A percentile compares a stretch with the other conserved stretches of the same genome.
Conservation (phyloP, 2,329 filamentous ascomycete species). For the Stachybotrys chlorohalonatus region DNA sequence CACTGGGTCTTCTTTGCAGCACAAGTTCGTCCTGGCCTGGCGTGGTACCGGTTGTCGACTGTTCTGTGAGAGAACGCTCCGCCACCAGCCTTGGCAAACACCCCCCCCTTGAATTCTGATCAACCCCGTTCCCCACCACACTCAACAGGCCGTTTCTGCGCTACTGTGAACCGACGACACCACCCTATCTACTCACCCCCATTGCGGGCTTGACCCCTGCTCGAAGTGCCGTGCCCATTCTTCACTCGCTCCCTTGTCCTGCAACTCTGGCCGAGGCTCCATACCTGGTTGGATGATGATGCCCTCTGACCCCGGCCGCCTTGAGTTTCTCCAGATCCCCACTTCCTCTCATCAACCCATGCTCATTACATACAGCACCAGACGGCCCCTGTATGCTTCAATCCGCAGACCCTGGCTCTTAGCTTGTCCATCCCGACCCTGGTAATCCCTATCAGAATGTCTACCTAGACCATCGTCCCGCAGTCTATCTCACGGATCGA, state of each 20-base stretch:
- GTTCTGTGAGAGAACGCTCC: neutral
- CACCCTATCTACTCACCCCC: neutral
- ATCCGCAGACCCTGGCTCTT: neutral
- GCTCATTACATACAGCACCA: neutral
- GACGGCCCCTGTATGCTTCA: neutral
- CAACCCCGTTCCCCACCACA: neutral
- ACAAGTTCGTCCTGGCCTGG: neutral
- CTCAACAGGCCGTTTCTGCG: neutral
- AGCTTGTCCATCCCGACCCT: neutral
- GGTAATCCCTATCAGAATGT: neutral
- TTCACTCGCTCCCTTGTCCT: neutral
- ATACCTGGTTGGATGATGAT: neutral
- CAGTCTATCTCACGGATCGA: neutral
- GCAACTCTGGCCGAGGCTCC: neutral
- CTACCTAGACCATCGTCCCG: neutral
- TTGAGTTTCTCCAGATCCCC: neutral
- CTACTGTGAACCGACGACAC: neutral
- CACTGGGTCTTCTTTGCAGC: neutral
- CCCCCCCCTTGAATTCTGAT: neutral
- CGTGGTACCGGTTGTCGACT: neutral
- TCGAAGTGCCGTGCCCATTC: neutral
- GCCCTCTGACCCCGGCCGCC: neutral
- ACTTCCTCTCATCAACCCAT: neutral
- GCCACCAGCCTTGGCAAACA: neutral
- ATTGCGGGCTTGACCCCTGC: neutral